Evolutionary conservation across 2,329 filamentous ascomycete species (phyloP).

Genomic region (Fusarium redolens): DNA sequence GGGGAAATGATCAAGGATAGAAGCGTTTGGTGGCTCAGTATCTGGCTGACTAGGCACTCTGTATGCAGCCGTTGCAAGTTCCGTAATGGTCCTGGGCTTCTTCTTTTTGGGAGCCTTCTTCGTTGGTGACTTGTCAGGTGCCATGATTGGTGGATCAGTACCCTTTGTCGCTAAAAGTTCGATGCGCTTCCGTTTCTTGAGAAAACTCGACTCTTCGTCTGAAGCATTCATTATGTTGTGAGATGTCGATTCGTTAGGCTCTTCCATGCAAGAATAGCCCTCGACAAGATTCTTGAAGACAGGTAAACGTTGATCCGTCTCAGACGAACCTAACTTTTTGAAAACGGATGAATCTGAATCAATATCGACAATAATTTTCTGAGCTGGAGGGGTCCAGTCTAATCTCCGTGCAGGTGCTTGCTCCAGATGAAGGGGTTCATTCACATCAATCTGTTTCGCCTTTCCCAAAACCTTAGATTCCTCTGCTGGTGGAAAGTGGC

Average conservation of each 20-base stretch:
- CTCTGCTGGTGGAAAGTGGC: conserved; percentile 46
- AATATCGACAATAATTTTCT: conserved; percentile 48
- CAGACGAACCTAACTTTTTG: conserved; percentile 17
- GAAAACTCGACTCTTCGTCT: conserved; percentile 48
- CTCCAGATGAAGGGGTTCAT: conserved; percentile 55
- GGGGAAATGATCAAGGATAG: conserved; percentile 59
- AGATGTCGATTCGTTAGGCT: conserved; percentile 37
- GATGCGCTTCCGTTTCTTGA: conserved; percentile 68
- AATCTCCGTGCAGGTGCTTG: conserved; percentile 65
- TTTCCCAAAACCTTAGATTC: conserved; percentile 26
- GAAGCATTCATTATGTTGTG: conserved; percentile 21
- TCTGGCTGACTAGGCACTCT: conserved; percentile 48
- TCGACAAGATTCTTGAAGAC: conserved; percentile 59
- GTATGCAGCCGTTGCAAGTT: conserved; percentile 79
- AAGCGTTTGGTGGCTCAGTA: conserved; percentile 47
- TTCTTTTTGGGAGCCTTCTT: conserved; percentile 73
- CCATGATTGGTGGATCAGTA: conserved; percentile 29
- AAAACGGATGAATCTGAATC: conserved; percentile 48
- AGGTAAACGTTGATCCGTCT: conserved; percentile 34
- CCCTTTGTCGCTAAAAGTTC: conserved; percentile 58
- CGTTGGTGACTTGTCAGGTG: conserved; percentile 53
- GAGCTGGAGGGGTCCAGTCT: conserved; percentile 76
- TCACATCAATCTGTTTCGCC: conserved; percentile 36
- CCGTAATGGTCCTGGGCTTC: conserved; percentile 82
- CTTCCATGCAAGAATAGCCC: conserved; percentile 54